These are phyloP conservation scores for Aspergillus indologenus DNA, from an alignment of 495 filamentous ascomycete species.

Conservation along the genomic window DNA sequence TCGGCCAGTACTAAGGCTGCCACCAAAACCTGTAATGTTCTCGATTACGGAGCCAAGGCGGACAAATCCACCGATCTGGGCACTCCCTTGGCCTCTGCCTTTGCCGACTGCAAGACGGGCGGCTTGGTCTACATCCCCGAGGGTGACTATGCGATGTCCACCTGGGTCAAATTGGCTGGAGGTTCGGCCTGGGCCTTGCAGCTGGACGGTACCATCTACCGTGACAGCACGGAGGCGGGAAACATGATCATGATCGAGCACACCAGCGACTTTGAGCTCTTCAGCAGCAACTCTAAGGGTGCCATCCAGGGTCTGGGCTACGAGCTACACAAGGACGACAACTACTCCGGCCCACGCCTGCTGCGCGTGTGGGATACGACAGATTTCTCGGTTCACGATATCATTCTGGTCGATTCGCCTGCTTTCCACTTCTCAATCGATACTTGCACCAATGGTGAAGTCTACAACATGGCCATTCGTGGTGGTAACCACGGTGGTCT, in stretches of 20 bases:
- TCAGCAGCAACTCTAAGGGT: conserved; percentile 43
- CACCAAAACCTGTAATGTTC: conserved; percentile 45
- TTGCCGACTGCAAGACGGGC: conserved; percentile 39
- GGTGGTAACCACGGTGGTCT: conserved; percentile 47
- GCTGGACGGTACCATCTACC: conserved; percentile 49
- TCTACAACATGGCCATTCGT: conserved; percentile 54
- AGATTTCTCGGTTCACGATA: conserved; percentile 50
- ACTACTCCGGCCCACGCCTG: conserved; percentile 30
- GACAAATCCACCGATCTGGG: conserved; percentile 48
- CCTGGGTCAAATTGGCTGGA: conserved; percentile 36
- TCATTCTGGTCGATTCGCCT: conserved; percentile 51
- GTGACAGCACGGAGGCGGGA: conserved; percentile 41
- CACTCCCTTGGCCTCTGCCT: conserved; percentile 44
- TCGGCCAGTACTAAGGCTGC: conserved; percentile 28
- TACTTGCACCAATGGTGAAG: conserved; percentile 45
- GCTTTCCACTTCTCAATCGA: conserved; percentile 49
- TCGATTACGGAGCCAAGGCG: conserved; percentile 49
- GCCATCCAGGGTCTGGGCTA: conserved; percentile 54
- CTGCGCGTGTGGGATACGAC: conserved; percentile 39
- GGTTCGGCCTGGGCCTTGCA: conserved; percentile 43
- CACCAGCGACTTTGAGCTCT: conserved; percentile 50
- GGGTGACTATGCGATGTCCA: conserved; percentile 33
- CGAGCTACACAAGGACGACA: conserved; percentile 29
- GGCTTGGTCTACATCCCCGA: conserved; percentile 37
- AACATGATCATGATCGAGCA: conserved; percentile 52